Evolutionary conservation across 2,329 filamentous ascomycete species (phyloP).

Genomic region (Colletotrichum tabaci): DNA sequence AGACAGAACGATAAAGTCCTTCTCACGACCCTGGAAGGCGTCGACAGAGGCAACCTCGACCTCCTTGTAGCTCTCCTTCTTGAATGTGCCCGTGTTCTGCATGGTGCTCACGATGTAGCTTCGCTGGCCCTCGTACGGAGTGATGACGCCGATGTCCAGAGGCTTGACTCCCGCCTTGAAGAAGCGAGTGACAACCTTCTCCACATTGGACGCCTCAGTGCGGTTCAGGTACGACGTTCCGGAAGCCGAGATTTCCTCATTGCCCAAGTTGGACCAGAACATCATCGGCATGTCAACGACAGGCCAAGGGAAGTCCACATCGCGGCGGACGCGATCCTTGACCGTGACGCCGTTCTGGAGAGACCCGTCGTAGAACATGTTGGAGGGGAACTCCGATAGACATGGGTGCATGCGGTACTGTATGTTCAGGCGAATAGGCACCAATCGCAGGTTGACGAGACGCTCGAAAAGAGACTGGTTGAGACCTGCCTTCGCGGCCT

Average conservation of each 20-base stretch:
- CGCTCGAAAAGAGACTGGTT: slow-evolving; percentile 99
- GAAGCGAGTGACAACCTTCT: slow-evolving; percentile 98
- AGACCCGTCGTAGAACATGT: slow-evolving; percentile 99
- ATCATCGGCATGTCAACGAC: slow-evolving; percentile 97
- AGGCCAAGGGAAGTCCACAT: slow-evolving; percentile 99
- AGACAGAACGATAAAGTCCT: slow-evolving; percentile 98
- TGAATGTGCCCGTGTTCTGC: slow-evolving; percentile 97
- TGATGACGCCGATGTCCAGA: slow-evolving; percentile 95
- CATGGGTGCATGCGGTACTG: slow-evolving; percentile 99
- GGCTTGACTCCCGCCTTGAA: slow-evolving; percentile 99
- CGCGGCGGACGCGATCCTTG: slow-evolving; percentile 87
- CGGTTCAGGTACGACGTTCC: slow-evolving; percentile 98
- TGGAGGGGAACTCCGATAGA: slow-evolving; percentile 96
- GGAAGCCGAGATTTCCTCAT: slow-evolving; percentile 97
- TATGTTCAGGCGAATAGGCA: slow-evolving; percentile 93
- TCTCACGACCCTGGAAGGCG: slow-evolving; percentile 98
- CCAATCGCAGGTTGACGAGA: slow-evolving; percentile 90
- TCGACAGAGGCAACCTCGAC: slow-evolving; percentile 98
- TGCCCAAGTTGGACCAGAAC: slow-evolving; percentile 99
- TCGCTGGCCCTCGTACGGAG: slow-evolving; percentile 97
- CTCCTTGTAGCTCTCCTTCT: slow-evolving; percentile 98
- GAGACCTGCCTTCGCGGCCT: slow-evolving; percentile 95
- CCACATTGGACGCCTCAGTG: slow-evolving; percentile 96
- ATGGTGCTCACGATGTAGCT: slow-evolving; percentile 99
- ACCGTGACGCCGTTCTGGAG: slow-evolving; percentile 96